Conservation (phyloP, 2,329 filamentous ascomycete genomes). For the Stemphylium beticola region DNA sequence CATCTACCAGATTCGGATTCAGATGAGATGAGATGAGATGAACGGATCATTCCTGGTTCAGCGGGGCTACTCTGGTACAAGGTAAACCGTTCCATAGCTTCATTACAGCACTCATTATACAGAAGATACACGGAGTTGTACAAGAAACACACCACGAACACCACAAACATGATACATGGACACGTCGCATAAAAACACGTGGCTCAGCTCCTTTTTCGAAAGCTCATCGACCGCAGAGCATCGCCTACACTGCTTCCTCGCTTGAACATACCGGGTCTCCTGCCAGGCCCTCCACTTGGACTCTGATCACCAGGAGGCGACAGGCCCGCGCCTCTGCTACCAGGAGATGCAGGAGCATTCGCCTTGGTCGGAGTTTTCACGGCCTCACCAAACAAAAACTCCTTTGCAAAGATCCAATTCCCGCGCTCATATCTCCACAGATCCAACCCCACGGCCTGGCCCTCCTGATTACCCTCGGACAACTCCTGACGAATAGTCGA, state of each 20-base stretch:
- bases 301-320: conserved; percentile 4
- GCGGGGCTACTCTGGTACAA: too few relatives aligned
- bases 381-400: conserved; percentile 43
- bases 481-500: conserved; percentile 42
- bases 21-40: background rate
- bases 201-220: conserved; percentile 17
- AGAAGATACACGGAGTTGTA: background rate
- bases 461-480: conserved; percentile 39
- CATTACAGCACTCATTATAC: too few relatives aligned
- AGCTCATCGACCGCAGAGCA: conserved; percentile 22
- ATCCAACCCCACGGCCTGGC: conserved; percentile 48
- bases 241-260: conserved; percentile 23
- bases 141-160: background rate
- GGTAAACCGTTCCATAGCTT: too few relatives aligned
- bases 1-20: background rate
- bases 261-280: conserved; percentile 23
- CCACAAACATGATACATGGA: background rate
- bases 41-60: background rate
- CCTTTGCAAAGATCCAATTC: conserved; percentile 48
- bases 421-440: conserved; percentile 53
- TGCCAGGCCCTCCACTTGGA: conserved; percentile 2
- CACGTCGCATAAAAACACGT: background rate
- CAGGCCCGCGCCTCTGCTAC: conserved; percentile 4
- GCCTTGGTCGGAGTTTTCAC: background rate
- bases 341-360: background rate